These are phyloP conservation scores for Tylopilus sp. DNA, from an alignment of 1,284 basidiomycete species.

Conservation along the genomic window DNA sequence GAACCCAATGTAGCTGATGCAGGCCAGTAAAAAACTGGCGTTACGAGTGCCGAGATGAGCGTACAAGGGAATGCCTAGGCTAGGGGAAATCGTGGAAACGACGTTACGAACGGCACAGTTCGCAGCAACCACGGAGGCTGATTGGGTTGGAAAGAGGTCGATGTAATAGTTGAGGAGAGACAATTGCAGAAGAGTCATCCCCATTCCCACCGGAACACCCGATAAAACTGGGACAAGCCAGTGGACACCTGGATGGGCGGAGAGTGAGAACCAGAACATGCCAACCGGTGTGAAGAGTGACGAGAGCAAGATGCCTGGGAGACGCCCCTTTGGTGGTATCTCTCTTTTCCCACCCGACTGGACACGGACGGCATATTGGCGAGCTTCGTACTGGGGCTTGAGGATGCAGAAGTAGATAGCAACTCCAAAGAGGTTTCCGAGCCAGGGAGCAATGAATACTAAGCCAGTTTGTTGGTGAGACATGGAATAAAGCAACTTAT, in stretches of 20 bases:
- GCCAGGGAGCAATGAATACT: constrained; percentile 25
- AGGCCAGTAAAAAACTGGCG: constrained; percentile 26
- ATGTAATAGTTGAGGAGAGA: constrained; percentile 31
- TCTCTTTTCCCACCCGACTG: constrained; percentile 15
- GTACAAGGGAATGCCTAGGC: constrained; percentile 24
- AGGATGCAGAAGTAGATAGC: constrained; percentile 22
- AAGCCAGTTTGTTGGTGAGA: constrained; percentile 22
- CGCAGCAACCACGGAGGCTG: constrained; percentile 29
- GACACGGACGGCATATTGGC: constrained; percentile 6
- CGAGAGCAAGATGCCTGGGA: constrained; percentile 22
- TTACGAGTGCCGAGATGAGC: constrained; percentile 21
- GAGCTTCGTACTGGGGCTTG: constrained; percentile 24
- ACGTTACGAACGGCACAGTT: constrained; percentile 23
- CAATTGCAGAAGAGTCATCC: constrained; percentile 31
- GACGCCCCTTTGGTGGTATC: constrained; percentile 22
- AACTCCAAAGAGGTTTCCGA: constrained; percentile 27
- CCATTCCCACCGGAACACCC: constrained; percentile 28
- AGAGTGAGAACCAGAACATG: constrained; percentile 30
- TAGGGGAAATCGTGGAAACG: constrained; percentile 21
- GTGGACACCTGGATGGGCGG: constrained; percentile 20
- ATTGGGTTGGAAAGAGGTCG: constrained; percentile 28
- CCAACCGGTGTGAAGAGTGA: constrained; percentile 26
- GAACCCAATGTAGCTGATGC: constrained; percentile 26
- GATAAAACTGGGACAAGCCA: constrained; percentile 22
- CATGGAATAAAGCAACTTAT: constrained; percentile 21